A percentile compares a stretch with the other conserved stretches of the same genome.
Conservation (phyloP, 225 moss, liverwort and hornwort genomes). For the Pseudoscleropodium purum region DNA sequence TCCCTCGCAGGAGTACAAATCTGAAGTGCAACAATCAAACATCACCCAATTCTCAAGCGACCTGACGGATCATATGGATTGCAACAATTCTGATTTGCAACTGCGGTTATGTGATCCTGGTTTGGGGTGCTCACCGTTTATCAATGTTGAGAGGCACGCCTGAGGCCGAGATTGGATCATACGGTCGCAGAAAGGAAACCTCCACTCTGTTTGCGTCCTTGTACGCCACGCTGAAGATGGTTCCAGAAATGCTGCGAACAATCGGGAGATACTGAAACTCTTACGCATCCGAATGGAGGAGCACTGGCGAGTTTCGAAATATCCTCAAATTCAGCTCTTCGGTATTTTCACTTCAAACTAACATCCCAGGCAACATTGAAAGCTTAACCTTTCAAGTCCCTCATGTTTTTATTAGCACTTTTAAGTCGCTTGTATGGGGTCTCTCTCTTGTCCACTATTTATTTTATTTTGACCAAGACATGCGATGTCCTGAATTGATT, state of each 20-base stretch:
- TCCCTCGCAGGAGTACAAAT: constrained; percentile 62
- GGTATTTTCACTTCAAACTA: neutral
- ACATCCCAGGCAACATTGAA: neutral
- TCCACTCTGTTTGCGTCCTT: constrained; percentile 60
- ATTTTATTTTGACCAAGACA: neutral
- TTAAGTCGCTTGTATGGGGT: neutral
- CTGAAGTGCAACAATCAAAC: constrained; percentile 11
- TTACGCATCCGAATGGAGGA: neutral
- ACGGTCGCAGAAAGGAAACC: constrained; percentile 62
- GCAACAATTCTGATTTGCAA: neutral
- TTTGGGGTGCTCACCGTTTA: constrained; percentile 38
- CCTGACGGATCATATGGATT: neutral
- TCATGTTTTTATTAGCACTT: neutral
- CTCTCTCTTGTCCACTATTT: neutral
- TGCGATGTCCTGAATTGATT: neutral
- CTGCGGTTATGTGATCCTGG: neutral
- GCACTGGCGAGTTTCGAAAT: neutral
- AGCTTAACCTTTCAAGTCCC: neutral
- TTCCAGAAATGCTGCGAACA: constrained; percentile 48
- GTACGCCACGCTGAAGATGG: constrained; percentile 47
- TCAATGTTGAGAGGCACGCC: constrained; percentile 87
- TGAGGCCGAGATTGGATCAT: constrained; percentile 25
- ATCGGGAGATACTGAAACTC: neutral
- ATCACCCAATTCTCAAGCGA: neutral
- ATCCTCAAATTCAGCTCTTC: neutral